phyloP scores from a whole-genome alignment of 164 flowering plant species.

The Cinnamomum chago region DNA sequence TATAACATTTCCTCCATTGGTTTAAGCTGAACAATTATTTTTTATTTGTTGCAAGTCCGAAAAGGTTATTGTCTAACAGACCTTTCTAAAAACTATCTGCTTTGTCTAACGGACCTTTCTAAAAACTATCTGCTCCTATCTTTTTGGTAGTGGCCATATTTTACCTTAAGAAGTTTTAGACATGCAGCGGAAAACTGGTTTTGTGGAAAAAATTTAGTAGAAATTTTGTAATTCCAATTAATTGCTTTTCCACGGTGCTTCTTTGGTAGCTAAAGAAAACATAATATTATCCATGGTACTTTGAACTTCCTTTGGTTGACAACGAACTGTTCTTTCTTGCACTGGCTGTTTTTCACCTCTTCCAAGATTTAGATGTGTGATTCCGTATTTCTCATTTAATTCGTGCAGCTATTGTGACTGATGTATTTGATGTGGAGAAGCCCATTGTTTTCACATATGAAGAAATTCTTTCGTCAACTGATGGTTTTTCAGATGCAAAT shows the following conservation, averaged over 20 bases:
- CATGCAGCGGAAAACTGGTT: background rate
- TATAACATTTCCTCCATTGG: background rate
- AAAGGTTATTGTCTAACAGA: background rate
- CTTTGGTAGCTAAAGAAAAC: background rate
- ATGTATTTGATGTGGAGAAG: slow-evolving; percentile 78
- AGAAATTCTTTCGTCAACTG: slow-evolving; percentile 63
- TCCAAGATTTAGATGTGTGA: background rate
- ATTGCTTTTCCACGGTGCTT: background rate
- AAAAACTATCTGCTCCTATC: background rate
- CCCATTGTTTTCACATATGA: slow-evolving; percentile 80
- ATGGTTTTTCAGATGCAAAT: slow-evolving; percentile 81
- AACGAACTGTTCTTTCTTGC: background rate
- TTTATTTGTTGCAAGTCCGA: background rate
- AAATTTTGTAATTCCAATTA: too few species aligned
- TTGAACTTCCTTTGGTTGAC: background rate
- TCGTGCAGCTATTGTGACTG: slow-evolving; percentile 59
- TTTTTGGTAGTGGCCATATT: background rate
- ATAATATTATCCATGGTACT: background rate
- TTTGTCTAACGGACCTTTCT: background rate
- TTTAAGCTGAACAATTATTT: background rate
- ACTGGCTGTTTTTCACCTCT: background rate
- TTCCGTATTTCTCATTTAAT: slow-evolving; percentile 3
- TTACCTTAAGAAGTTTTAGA: background rate
- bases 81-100: background rate
- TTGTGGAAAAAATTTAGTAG: too few species aligned